A percentile compares a stretch with the other conserved stretches of the same genome.
phyloP scores from a whole-genome alignment of 331 rosid species.

The Pyracantha coccinea region DNA sequence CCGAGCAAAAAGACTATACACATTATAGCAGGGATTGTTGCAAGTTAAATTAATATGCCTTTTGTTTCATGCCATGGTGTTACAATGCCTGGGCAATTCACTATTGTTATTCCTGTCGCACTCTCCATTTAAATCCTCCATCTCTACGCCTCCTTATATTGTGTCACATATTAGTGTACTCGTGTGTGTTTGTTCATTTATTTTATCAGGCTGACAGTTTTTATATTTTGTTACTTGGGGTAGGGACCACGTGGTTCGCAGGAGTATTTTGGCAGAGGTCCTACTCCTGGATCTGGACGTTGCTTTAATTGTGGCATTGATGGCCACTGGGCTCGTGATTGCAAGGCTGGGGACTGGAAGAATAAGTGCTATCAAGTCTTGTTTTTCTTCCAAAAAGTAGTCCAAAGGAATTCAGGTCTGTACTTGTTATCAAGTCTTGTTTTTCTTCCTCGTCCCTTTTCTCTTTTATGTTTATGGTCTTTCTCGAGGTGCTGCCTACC shows the following conservation, averaged over 20 bases:
- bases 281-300: conserved; percentile 91
- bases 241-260: conserved; percentile 68
- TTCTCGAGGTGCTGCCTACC: too few relatives aligned
- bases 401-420: conserved; percentile 69
- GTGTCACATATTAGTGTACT: too few relatives aligned
- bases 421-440: neutral
- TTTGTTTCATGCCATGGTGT: too few relatives aligned
- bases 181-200: neutral
- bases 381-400: too few relatives aligned
- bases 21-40: neutral
- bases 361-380: conserved; percentile 90
- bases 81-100: too few relatives aligned
- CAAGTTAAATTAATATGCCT: neutral
- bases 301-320: conserved; percentile 88
- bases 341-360: conserved; percentile 98
- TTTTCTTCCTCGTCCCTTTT: neutral
- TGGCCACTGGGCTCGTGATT: conserved; percentile 95
- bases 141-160: neutral
- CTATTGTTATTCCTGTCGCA: too few relatives aligned
- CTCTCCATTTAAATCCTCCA: too few relatives aligned
- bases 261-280: conserved; percentile 66
- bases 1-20: neutral
- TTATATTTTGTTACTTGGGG: neutral
- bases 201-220: neutral
- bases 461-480: too few relatives aligned